Evolutionary conservation across 495 filamentous ascomycete genomes (phyloP).

Genomic region (Lepraria neglecta): DNA sequence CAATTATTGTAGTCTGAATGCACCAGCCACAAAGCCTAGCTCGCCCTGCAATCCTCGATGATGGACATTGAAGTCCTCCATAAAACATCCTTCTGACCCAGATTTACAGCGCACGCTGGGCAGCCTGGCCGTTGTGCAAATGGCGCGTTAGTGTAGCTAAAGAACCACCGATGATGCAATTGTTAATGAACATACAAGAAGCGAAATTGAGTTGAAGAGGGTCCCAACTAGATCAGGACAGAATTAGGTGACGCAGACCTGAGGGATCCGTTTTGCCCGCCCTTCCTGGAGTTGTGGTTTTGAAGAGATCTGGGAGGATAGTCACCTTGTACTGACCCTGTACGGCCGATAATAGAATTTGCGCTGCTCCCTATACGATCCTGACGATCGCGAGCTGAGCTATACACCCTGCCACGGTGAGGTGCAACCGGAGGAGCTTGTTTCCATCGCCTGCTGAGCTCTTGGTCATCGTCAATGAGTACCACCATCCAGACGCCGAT

Average conservation of each 20-base stretch:
- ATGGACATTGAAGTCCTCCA: no score
- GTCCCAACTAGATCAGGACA: slow-evolving; percentile 19
- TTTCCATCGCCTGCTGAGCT: slow-evolving; percentile 13
- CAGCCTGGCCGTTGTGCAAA: no score
- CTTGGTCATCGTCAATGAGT: slow-evolving; percentile 44
- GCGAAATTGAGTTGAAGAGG: neutral
- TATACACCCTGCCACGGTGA: slow-evolving; percentile 24
- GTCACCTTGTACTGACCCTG: slow-evolving; percentile 5
- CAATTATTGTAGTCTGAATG: neutral
- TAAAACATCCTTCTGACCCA: neutral
- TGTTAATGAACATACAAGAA: slow-evolving; percentile 1
- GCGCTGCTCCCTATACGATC: slow-evolving; percentile 17
- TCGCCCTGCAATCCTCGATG: neutral
- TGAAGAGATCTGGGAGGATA: slow-evolving; percentile 12
- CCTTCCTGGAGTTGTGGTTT: slow-evolving; percentile 7
- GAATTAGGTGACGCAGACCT: slow-evolving; percentile 28
- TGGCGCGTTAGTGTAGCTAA: neutral
- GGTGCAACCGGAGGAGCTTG: slow-evolving; percentile 26
- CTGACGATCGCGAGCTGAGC: slow-evolving; percentile 15
- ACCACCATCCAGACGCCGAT: slow-evolving; percentile 61
- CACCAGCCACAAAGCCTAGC: neutral
- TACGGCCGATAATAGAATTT: slow-evolving; percentile 17
- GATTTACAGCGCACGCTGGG: no score
- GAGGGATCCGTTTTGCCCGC: slow-evolving; percentile 13
- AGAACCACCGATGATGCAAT: neutral